phyloP scores from a whole-genome alignment of 768 basidiomycete species.

The Rhodotorula babjevae region DNA sequence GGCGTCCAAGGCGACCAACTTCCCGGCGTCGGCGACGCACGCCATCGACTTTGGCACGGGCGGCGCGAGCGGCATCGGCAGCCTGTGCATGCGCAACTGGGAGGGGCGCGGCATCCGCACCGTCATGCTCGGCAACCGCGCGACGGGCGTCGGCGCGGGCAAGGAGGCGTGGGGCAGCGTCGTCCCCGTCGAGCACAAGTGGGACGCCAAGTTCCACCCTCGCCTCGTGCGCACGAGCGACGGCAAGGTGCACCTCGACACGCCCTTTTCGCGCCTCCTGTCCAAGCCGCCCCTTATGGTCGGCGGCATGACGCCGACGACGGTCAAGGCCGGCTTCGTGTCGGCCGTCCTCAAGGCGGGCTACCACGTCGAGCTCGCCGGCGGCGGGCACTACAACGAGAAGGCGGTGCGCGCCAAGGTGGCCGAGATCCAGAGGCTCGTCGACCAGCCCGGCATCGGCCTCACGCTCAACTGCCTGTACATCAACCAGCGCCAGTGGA shows the following conservation, averaged over 20 bases:
- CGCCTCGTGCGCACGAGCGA: slow-evolving; percentile 85
- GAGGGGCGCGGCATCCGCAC: slow-evolving; percentile 91
- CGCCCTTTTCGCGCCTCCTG: slow-evolving; percentile 88
- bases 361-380: slow-evolving; percentile 93
- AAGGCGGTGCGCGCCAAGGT: slow-evolving; percentile 83
- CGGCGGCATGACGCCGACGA: slow-evolving; percentile 97
- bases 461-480: slow-evolving; percentile 92
- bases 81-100: slow-evolving; percentile 79
- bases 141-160: slow-evolving; percentile 64
- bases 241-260: slow-evolving; percentile 86
- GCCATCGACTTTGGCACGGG: slow-evolving; percentile 96
- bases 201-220: slow-evolving; percentile 84
- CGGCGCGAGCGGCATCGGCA: slow-evolving; percentile 85
- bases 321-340: slow-evolving; percentile 92
- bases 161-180: slow-evolving; percentile 66
- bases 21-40: slow-evolving; percentile 87
- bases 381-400: slow-evolving; percentile 94
- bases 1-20: slow-evolving; percentile 72
- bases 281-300: slow-evolving; percentile 99
- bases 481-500: slow-evolving; percentile 92
- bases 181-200: slow-evolving; percentile 76
- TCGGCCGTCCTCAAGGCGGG: slow-evolving; percentile 87
- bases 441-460: slow-evolving; percentile 75
- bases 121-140: slow-evolving; percentile 82
- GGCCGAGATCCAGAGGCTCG: slow-evolving; percentile 78